A percentile compares a stretch with the other conserved stretches of the same genome.
Evolutionary conservation across 164 flowering plant species (phyloP).

Genomic region (Magnolia changhungtana): DNA sequence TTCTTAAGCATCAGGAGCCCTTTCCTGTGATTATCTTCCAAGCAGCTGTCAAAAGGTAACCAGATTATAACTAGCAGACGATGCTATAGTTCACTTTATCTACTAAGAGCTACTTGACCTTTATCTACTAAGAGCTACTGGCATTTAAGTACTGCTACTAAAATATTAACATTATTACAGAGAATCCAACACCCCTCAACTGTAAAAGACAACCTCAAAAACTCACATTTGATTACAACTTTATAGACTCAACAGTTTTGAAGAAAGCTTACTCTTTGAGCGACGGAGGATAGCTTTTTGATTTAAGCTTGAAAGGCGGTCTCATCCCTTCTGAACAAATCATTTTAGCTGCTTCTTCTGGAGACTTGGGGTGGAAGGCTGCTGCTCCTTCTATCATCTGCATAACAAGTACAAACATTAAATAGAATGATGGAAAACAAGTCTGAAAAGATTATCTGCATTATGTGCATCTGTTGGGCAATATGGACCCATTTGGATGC

Average conservation of each 20-base stretch:
- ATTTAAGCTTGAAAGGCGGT: constrained; percentile 65
- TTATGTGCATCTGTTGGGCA: no score
- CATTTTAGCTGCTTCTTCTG: constrained; percentile 64
- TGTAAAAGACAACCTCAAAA: neutral
- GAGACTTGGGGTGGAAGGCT: constrained; percentile 75
- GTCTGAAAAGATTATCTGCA: no score
- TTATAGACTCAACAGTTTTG: neutral
- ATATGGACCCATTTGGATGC: no score
- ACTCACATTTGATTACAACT: neutral
- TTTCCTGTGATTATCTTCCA: neutral
- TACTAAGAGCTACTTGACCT: neutral
- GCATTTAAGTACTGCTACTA: no score
- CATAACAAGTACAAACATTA: neutral
- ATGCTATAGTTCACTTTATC: no score
- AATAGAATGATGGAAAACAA: no score
- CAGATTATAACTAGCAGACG: no score
- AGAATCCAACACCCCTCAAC: neutral
- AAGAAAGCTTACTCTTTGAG: constrained; percentile 67
- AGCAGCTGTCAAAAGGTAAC: neutral
- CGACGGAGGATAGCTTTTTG: constrained; percentile 71
- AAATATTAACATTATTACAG: neutral
- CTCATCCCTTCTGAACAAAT: constrained; percentile 70
- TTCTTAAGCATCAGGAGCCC: neutral
- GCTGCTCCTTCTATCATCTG: constrained; percentile 89
- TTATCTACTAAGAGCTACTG: neutral